phyloP scores from a whole-genome alignment of 208 protist genomes.

The Leptomonas pyrrhocoris region DNA sequence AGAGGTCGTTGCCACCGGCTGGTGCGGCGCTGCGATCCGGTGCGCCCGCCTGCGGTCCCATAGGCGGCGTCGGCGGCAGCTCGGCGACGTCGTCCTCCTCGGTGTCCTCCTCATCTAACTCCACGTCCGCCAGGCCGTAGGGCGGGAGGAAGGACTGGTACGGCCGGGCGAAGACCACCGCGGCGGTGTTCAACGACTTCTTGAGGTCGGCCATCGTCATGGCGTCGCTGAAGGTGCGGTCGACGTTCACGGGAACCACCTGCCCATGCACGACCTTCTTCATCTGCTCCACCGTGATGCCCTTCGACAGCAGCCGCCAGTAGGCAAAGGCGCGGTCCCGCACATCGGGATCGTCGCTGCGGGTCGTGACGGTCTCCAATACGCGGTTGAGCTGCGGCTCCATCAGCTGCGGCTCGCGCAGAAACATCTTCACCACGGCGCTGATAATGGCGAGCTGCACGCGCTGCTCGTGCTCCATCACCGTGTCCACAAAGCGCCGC shows the following conservation, averaged over 20 bases:
- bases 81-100: conserved; percentile 59
- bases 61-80: conserved; percentile 38
- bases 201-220: conserved; percentile 91
- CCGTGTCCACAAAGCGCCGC: conserved; percentile 95
- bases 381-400: conserved; percentile 68
- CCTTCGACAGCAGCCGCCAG: conserved; percentile 98
- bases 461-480: conserved; percentile 83
- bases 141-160: conserved; percentile 93
- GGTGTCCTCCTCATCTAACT: conserved; percentile 72
- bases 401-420: conserved; percentile 89
- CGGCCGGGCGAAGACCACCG: conserved; percentile 96
- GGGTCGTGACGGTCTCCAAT: conserved; percentile 71
- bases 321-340: conserved; percentile 99
- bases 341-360: conserved; percentile 97
- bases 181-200: conserved; percentile 91
- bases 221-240: conserved; percentile 92
- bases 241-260: conserved; percentile 90
- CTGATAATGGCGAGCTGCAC: conserved; percentile 94
- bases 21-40: background rate
- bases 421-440: conserved; percentile 98
- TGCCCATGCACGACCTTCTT: conserved; percentile 87
- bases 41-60: conserved; percentile 6
- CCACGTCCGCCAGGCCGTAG: conserved; percentile 69
- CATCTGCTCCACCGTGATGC: conserved; percentile 96
- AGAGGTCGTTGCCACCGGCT: conserved; percentile 14